These are phyloP conservation scores for Calonectria ilicicola DNA, from an alignment of 2,329 filamentous ascomycete species.

Conservation along the genomic window DNA sequence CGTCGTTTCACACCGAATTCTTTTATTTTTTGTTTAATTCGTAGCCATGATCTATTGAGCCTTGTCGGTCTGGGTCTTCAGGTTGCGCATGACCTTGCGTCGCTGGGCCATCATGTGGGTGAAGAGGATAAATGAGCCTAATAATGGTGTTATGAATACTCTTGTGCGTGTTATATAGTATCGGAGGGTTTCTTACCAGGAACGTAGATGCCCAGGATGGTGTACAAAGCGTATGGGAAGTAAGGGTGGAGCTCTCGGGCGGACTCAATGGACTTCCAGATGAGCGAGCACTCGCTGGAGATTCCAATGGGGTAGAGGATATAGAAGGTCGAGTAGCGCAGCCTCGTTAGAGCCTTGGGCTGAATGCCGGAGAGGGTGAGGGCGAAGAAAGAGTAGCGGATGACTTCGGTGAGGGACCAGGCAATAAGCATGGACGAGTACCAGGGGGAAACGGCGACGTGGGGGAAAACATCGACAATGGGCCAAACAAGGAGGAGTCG, in stretches of 20 bases:
- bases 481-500: conserved; percentile 92
- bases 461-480: conserved; percentile 80
- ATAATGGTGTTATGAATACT: not conserved
- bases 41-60: conserved; percentile 40
- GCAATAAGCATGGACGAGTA: conserved; percentile 86
- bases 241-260: conserved; percentile 60
- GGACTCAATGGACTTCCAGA: conserved; percentile 76
- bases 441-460: conserved; percentile 68
- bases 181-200: conserved; percentile 72
- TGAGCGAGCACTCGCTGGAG: conserved; percentile 84
- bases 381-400: conserved; percentile 93
- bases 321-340: conserved; percentile 93
- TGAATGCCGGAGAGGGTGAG: conserved; percentile 74
- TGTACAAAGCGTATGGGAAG: conserved; percentile 71
- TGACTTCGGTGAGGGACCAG: conserved; percentile 92
- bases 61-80: conserved; percentile 62
- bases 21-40: not conserved
- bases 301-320: conserved; percentile 95
- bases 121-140: conserved; percentile 84
- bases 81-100: conserved; percentile 78
- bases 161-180: not conserved
- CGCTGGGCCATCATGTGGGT: conserved; percentile 96
- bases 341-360: conserved; percentile 78
- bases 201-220: conserved; percentile 79
- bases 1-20: not conserved